These are phyloP conservation scores for Circinella minor DNA, from an alignment of 371 early-diverging fungal genomes.

Conservation along the genomic window DNA sequence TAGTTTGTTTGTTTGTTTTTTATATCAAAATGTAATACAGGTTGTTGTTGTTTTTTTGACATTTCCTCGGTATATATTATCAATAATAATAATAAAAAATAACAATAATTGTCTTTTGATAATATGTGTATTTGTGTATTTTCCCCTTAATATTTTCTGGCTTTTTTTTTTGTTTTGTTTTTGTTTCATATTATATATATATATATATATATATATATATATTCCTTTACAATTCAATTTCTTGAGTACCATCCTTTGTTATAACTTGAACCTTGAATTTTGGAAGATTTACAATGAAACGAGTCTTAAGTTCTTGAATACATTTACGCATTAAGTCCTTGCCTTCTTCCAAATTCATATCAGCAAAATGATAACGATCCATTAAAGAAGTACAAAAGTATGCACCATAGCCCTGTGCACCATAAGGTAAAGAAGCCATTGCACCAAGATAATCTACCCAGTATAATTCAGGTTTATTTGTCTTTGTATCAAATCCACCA, in stretches of 20 bases:
- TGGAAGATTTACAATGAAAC: conserved; percentile 89
- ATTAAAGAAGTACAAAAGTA: conserved; percentile 91
- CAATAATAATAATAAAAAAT: background rate
- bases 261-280: conserved; percentile 85
- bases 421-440: conserved; percentile 82
- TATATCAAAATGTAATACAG: background rate
- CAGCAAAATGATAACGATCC: conserved; percentile 91
- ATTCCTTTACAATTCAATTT: conserved; percentile 51
- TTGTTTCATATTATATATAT: background rate
- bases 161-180: background rate
- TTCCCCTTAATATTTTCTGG: background rate
- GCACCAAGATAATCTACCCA: conserved; percentile 95
- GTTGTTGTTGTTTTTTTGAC: too few species aligned
- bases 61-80: conserved; percentile 8
- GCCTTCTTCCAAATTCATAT: conserved; percentile 86
- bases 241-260: conserved; percentile 83
- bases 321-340: conserved; percentile 83
- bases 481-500: conserved; percentile 82
- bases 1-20: background rate
- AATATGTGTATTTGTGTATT: background rate
- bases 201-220: background rate
- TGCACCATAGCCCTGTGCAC: conserved; percentile 92
- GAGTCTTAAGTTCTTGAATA: conserved; percentile 81
- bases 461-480: conserved; percentile 78
- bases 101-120: too few species aligned